Evolutionary conservation across 164 flowering plant genomes (phyloP).

Genomic region (Protea cynaroides): DNA sequence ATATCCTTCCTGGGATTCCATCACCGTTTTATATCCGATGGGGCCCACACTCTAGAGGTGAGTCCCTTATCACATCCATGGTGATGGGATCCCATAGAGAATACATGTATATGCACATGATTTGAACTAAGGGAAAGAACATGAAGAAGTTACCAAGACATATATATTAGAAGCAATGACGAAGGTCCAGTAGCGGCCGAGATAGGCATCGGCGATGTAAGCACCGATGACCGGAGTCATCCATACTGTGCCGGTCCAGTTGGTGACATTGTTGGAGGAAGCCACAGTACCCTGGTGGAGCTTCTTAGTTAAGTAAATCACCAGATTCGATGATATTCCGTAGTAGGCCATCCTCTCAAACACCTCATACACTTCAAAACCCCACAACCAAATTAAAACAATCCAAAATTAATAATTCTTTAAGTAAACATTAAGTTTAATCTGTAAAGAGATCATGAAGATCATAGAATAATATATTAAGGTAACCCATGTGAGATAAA

Average conservation of each 20-base stretch:
- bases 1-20: too few species aligned
- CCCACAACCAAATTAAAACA: not conserved
- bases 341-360: slow-evolving; percentile 16
- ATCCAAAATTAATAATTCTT: too few species aligned
- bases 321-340: slow-evolving; percentile 9
- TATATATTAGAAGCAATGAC: slow-evolving; percentile 11
- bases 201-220: slow-evolving; percentile 11
- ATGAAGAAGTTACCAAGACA: not conserved
- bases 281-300: slow-evolving; percentile 14
- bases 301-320: slow-evolving; percentile 12
- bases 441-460: too few species aligned
- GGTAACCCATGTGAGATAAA: too few species aligned
- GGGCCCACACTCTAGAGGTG: too few species aligned
- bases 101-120: too few species aligned
- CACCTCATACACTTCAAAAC: slow-evolving; percentile 9
- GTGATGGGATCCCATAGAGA: too few species aligned
- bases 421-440: too few species aligned
- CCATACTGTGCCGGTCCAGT: slow-evolving; percentile 16
- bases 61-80: too few species aligned
- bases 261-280: slow-evolving; percentile 13
- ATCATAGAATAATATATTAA: too few species aligned
- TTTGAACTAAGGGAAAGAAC: too few species aligned
- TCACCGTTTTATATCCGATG: too few species aligned
- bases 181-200: slow-evolving; percentile 19
- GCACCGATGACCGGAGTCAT: slow-evolving; percentile 18